These are phyloP conservation scores for Bothriochloa decipiens DNA, from an alignment of 176 grass and related monocot genomes.

Conservation along the genomic window DNA sequence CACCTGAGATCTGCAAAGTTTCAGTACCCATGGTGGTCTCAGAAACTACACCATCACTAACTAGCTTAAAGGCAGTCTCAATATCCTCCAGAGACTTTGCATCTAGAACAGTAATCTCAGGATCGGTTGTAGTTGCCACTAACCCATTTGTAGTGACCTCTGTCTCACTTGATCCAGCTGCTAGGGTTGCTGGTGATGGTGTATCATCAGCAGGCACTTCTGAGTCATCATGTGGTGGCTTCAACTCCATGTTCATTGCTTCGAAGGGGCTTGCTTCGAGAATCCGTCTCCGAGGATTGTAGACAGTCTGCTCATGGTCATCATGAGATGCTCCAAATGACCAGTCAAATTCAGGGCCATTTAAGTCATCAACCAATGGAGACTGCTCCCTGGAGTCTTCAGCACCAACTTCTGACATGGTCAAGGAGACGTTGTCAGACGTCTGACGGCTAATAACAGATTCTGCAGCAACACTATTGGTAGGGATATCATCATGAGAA, in stretches of 20 bases:
- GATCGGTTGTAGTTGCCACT: slow-evolving; percentile 20
- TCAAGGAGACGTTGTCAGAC: slow-evolving; percentile 31
- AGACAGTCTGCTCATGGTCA: slow-evolving; percentile 79
- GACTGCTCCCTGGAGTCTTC: slow-evolving; percentile 34
- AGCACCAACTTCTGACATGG: slow-evolving; percentile 30
- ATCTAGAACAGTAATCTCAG: slow-evolving; percentile 56
- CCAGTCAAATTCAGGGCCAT: slow-evolving; percentile 46
- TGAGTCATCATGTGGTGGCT: slow-evolving; percentile 32
- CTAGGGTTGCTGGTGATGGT: slow-evolving; percentile 16
- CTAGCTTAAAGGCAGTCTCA: slow-evolving; percentile 54
- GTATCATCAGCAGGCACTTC: slow-evolving; percentile 24
- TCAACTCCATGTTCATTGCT: slow-evolving; percentile 51
- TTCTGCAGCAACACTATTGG: slow-evolving; percentile 35
- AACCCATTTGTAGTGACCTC: slow-evolving; percentile 10
- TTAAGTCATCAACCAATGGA: slow-evolving; percentile 25
- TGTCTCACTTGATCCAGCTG: slow-evolving; percentile 29
- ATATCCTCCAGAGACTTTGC: slow-evolving; percentile 66
- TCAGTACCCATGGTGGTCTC: slow-evolving; percentile 31
- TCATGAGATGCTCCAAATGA: slow-evolving; percentile 47
- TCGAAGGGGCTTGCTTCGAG: slow-evolving; percentile 59
- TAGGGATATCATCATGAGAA: slow-evolving; percentile 29
- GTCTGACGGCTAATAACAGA: slow-evolving; percentile 25
- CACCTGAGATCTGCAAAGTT: slow-evolving; percentile 7
- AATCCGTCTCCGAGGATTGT: slow-evolving; percentile 69
- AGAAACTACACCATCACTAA: slow-evolving; percentile 44